phyloP scores from a whole-genome alignment of 371 early-diverging fungal genomes.

The Mucor lusitanicus region DNA sequence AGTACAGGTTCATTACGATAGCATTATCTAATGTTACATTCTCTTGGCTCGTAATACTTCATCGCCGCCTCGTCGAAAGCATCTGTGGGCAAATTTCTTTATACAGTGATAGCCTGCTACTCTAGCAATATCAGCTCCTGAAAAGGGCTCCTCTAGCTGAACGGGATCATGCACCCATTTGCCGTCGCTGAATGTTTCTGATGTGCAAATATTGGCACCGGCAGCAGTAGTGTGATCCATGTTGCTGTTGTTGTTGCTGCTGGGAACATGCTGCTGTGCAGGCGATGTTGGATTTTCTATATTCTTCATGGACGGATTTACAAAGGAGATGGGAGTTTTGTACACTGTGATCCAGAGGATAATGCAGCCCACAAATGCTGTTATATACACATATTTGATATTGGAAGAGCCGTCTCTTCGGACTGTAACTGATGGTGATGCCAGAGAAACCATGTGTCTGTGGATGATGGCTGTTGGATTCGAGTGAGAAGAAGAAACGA shows the following conservation, averaged over 20 bases:
- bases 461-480: background rate
- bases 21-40: conserved; percentile 27
- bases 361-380: conserved; percentile 2
- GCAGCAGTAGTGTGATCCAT: background rate
- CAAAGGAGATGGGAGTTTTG: background rate
- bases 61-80: conserved; percentile 32
- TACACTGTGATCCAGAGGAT: conserved; percentile 16
- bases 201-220: conserved; percentile 27
- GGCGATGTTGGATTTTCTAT: background rate
- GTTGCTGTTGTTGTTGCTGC: background rate
- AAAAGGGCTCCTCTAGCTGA: conserved; percentile 10
- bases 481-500: background rate
- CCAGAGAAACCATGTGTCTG: background rate
- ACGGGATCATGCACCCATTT: conserved; percentile 35
- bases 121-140: conserved; percentile 19
- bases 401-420: background rate
- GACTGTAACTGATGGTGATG: background rate
- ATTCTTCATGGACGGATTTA: background rate
- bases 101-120: conserved; percentile 37
- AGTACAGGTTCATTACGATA: background rate
- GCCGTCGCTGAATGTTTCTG: conserved; percentile 36
- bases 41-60: conserved; percentile 34
- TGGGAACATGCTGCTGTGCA: background rate
- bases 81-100: conserved; percentile 46
- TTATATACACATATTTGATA: conserved; percentile 5